Base-by-base conservation (phyloP, 306 rosid species). In the Dalbergia cochinchinensis region DNA sequence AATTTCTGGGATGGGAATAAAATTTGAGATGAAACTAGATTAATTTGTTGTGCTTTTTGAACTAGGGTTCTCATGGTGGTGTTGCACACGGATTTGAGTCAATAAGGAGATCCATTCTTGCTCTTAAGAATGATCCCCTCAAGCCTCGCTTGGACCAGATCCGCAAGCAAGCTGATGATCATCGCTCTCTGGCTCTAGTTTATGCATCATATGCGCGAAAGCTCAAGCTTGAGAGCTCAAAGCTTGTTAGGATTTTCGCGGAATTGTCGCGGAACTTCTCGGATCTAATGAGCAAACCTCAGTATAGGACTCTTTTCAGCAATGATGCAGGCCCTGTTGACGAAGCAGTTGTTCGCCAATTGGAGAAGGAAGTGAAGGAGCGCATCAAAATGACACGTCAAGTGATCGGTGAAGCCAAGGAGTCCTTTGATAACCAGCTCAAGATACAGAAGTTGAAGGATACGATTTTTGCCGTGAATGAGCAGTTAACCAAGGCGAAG, bases 371-470 rank as follows among this genome's bases (percentile, higher is more conserved):
- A 75, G 98, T 94, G 67, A 94, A 94, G 80, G 97, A 92, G 88
- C 83, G 96, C 0, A 94, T 94, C 45, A 92, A 89, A 72, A 84
- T 86, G 50, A 94, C 98, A 0, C 89, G 98, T 10, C 98, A 90
- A 83, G 92, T 91, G 81, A 87, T 94, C 0, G 62, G 94, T 1
- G 98, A 94, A 61, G 96, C 98, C 22, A 94, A 94, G 79, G 97
- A 94, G 76, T 90, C 96, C 6, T 94, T 94, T 15, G 98, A 92
- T 80, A 94, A 90, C 76, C 98, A 94, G 86, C 91, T 94, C 74
- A 94, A 94, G 88, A 94, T 94, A 82, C 98, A 94, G 84, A 94
- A 94, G 88, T 87, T 92, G 77, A 94, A 94, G 90, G 98, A 94
- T 41, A 94, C 96, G 0, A 94, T 94, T 83, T 94, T 94, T 31